These are phyloP conservation scores for Boletus barrowsii DNA, from an alignment of 768 basidiomycete species.

Conservation along the genomic window DNA sequence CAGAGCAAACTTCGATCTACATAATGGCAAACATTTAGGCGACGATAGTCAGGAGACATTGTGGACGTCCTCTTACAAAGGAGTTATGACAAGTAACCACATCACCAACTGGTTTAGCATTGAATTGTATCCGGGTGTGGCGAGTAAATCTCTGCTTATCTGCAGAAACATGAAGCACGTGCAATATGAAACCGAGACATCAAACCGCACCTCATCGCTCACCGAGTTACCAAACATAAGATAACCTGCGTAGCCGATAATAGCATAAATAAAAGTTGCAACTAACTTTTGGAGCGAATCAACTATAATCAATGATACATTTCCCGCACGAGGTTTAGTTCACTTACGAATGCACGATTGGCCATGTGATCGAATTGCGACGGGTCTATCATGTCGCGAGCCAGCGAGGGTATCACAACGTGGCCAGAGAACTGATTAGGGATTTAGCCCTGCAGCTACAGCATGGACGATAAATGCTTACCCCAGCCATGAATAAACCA, in stretches of 20 bases:
- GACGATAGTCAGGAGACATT: neutral
- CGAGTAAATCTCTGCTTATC: conserved; percentile 82
- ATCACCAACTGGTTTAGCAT: conserved; percentile 69
- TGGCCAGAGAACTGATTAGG: conserved; percentile 77
- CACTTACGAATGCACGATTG: conserved; percentile 78
- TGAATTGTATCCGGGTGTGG: conserved; percentile 68
- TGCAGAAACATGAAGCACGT: conserved; percentile 27
- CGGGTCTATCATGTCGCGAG: conserved; percentile 86
- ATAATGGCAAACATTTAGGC: conserved; percentile 14
- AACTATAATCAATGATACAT: neutral
- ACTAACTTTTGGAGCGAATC: conserved; percentile 40
- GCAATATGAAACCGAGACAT: neutral
- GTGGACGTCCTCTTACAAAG: conserved; percentile 47
- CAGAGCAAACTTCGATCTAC: conserved; percentile 89
- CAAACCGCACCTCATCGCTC: conserved; percentile 67
- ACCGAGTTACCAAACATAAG: conserved; percentile 85
- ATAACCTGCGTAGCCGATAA: conserved; percentile 81
- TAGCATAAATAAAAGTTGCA: conserved; percentile 58
- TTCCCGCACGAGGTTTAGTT: neutral
- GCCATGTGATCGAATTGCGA: conserved; percentile 77
- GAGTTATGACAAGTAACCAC: conserved; percentile 83
- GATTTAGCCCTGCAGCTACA: neutral
- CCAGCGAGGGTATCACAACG: conserved; percentile 86
- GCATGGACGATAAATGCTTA: conserved; percentile 33
- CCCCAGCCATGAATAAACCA: conserved; percentile 91